phyloP scores from a whole-genome alignment of 768 basidiomycete genomes.

The Leccinum olivaceopallidum region DNA sequence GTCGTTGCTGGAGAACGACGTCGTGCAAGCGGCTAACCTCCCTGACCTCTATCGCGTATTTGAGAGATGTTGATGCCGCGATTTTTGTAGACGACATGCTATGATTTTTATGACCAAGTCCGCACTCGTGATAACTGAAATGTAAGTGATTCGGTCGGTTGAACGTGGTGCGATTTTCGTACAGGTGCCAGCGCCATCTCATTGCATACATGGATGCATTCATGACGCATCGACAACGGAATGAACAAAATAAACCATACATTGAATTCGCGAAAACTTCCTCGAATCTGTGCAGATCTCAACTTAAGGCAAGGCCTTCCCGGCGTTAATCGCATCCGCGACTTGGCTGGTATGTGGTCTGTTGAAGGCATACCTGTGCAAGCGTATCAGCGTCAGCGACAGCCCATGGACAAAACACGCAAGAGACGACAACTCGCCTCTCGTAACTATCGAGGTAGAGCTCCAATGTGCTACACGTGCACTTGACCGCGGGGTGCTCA shows the following conservation, averaged over 20 bases:
- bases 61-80: conserved; percentile 72
- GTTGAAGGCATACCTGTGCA: conserved; percentile 69
- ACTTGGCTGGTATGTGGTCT: conserved; percentile 77
- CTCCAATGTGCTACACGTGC: conserved; percentile 67
- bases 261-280: background rate
- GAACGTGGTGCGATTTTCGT: background rate
- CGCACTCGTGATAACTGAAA: background rate
- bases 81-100: background rate
- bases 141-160: background rate
- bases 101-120: background rate
- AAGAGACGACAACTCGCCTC: conserved; percentile 39
- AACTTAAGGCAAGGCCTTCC: conserved; percentile 49
- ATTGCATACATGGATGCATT: background rate
- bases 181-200: background rate
- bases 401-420: background rate
- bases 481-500: conserved; percentile 60
- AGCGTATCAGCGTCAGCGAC: background rate
- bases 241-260: background rate
- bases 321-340: conserved; percentile 72
- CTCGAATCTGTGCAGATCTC: no score
- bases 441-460: conserved; percentile 75
- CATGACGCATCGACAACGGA: background rate
- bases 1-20: conserved; percentile 65
- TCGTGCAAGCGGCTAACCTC: conserved; percentile 86
- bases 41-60: conserved; percentile 95